Evolutionary conservation across 2,329 filamentous ascomycete species (phyloP).

Genomic region (Epichloe festucae): DNA sequence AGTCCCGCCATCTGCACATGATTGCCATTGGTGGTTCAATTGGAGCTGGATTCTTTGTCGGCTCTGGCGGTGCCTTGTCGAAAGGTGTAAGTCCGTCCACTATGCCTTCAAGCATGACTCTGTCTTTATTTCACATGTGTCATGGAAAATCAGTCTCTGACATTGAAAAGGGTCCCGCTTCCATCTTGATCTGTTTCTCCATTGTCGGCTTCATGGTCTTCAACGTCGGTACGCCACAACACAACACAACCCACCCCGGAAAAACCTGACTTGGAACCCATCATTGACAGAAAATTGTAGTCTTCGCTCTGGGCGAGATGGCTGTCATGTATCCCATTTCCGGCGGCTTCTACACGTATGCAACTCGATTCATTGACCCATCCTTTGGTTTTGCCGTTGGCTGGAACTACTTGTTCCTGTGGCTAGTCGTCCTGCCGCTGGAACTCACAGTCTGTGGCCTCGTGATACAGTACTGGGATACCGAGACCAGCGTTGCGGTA

Average conservation of each 20-base stretch:
- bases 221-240: conserved; percentile 12
- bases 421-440: conserved; percentile 36
- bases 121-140: background rate
- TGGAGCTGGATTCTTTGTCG: conserved; percentile 50
- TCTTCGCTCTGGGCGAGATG: conserved; percentile 48
- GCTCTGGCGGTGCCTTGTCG: conserved; percentile 40
- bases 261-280: background rate
- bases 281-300: conserved; percentile 10
- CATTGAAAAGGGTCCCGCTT: conserved; percentile 21
- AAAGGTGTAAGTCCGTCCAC: conserved; percentile 30
- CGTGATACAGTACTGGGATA: conserved; percentile 39
- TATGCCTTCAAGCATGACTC: background rate
- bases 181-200: conserved; percentile 35
- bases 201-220: conserved; percentile 46
- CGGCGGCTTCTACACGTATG: conserved; percentile 51
- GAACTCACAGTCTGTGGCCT: conserved; percentile 38
- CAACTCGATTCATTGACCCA: conserved; percentile 47
- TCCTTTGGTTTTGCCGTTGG: conserved; percentile 46
- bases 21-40: conserved; percentile 50
- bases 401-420: conserved; percentile 32
- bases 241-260: background rate
- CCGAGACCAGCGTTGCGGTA: conserved; percentile 29
- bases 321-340: conserved; percentile 50
- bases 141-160: background rate
- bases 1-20: conserved; percentile 47